phyloP scores from a whole-genome alignment of 768 basidiomycete species.

The Termitomyces sp. region DNA sequence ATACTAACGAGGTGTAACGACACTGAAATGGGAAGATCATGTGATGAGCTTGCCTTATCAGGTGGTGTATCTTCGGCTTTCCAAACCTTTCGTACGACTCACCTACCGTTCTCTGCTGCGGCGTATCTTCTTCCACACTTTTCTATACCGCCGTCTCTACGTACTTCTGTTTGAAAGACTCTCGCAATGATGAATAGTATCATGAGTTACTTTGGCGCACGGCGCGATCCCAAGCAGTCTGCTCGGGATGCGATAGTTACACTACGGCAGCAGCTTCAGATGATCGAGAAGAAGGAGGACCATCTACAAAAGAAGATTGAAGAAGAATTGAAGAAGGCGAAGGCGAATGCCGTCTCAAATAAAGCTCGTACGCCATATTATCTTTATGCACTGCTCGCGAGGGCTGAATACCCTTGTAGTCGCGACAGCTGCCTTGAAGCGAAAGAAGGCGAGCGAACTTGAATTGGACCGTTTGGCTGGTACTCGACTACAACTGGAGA shows the following conservation, averaged over 20 bases:
- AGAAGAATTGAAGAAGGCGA: constrained; percentile 89
- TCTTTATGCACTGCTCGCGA: background rate
- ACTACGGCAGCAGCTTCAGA: constrained; percentile 89
- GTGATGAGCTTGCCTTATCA: constrained; percentile 31
- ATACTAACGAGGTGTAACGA: no score
- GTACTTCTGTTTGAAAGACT: background rate
- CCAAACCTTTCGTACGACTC: constrained; percentile 13
- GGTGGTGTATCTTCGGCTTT: constrained; percentile 22
- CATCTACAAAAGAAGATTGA: constrained; percentile 95
- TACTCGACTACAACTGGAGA: constrained; percentile 87
- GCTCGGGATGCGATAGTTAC: constrained; percentile 92
- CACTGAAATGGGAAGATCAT: constrained; percentile 1
- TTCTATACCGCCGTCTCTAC: constrained; percentile 1
- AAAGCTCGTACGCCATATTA: constrained; percentile 71
- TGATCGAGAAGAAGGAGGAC: constrained; percentile 99
- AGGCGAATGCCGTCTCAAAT: constrained; percentile 89
- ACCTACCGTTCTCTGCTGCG: constrained; percentile 12
- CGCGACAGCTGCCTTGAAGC: constrained; percentile 84
- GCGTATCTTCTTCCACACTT: constrained; percentile 6
- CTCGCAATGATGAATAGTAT: constrained; percentile 62
- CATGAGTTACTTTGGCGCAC: constrained; percentile 88
- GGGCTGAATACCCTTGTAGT: constrained; percentile 39
- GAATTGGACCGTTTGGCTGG: constrained; percentile 86
- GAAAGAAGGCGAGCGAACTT: constrained; percentile 87
- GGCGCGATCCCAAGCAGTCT: constrained; percentile 77